Conservation (phyloP, 768 basidiomycete genomes). For the Rhizopogon vinicolor region DNA sequence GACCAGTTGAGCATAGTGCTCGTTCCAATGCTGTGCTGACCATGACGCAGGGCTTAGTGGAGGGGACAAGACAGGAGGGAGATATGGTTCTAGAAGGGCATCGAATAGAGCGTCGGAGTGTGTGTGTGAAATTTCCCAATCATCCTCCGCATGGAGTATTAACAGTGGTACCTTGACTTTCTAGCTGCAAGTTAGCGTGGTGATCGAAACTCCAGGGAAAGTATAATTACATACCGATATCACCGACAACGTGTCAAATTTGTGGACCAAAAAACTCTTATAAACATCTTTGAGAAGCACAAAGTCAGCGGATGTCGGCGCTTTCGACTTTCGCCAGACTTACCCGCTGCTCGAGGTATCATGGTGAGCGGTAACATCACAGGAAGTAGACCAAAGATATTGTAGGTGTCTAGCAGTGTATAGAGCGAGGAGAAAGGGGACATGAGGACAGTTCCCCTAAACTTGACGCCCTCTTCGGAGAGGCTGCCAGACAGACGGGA, state of each 20-base stretch:
- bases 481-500: conserved; percentile 44
- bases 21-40: conserved; percentile 40
- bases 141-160: conserved; percentile 71
- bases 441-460: conserved; percentile 48
- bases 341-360: conserved; percentile 60
- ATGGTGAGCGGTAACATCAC: conserved; percentile 63
- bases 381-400: conserved; percentile 61
- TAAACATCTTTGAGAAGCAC: conserved; percentile 39
- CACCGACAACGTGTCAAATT: conserved; percentile 59
- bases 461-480: conserved; percentile 36
- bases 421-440: conserved; percentile 55
- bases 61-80: conserved; percentile 45
- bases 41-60: conserved; percentile 22
- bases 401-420: conserved; percentile 63
- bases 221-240: conserved; percentile 45
- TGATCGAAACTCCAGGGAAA: not conserved
- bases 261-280: conserved; percentile 48
- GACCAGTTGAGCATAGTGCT: conserved; percentile 34
- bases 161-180: conserved; percentile 63
- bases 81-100: conserved; percentile 55
- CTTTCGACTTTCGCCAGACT: conserved; percentile 22
- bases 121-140: conserved; percentile 65
- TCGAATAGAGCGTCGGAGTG: conserved; percentile 71
- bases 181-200: conserved; percentile 29
- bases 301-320: not conserved